Evolutionary conservation across 1,284 basidiomycete genomes (phyloP), one percentile per base, ranked within the genome.

Genomic region (Spongiforma sp.): DNA sequence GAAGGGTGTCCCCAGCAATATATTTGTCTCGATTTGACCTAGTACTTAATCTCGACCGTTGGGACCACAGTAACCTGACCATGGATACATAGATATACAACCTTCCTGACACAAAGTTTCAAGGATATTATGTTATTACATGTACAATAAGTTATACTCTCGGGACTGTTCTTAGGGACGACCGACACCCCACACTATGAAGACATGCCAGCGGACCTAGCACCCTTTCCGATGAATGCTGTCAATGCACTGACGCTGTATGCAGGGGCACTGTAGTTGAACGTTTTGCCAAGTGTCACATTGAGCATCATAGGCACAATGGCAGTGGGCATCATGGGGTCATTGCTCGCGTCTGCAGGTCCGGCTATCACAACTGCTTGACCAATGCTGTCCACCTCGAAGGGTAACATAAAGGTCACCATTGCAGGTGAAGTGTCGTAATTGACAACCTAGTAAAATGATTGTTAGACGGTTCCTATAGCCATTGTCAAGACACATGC

Each of bases 161-260:
- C n/a, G n/a, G n/a, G n/a, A n/a, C n/a, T n/a, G n/a, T n/a, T n/a
- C n/a, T n/a, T n/a, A n/a, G n/a, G n/a, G n/a, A n/a, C n/a, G n/a
- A n/a, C n/a, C n/a, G n/a, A n/a, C n/a, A n/a, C n/a, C n/a, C n/a
- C n/a, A n/a, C n/a, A n/a, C n/a, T n/a, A n/a, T n/a, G n/a, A n/a
- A n/a, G n/a, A n/a, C n/a, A n/a, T n/a, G n/a, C n/a, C n/a, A n/a
- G n/a, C n/a, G n/a, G n/a, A n/a, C n/a, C n/a, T n/a, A n/a, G n/a
- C n/a, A n/a, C n/a, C n/a, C n/a, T n/a, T n/a, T n/a, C n/a, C n/a
- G n/a, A n/a, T n/a, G 53, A 57, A 30, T 50, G 39, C 56, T 2
- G 65, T 72, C 62, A 89, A 74, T 33, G 88, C 84, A 64, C 79
- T 86, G 59, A 90, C 81, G 70, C 87, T 89, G 68, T 85, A 84